phyloP scores from a whole-genome alignment of 108 stramenopile genomes.

The Asterionellopsis glacialis region DNA sequence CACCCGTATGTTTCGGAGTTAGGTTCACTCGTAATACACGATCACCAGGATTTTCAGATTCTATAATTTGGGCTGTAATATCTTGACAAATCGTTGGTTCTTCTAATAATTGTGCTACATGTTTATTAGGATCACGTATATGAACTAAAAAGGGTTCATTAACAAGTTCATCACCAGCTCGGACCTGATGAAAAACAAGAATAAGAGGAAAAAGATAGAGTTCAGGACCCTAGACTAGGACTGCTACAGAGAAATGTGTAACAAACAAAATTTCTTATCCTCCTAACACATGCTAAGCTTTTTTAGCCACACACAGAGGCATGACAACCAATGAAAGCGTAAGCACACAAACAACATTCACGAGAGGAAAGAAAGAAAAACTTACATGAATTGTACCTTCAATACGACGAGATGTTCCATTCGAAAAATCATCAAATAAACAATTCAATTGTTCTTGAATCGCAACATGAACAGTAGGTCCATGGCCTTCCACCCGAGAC shows the following conservation, averaged over 20 bases:
- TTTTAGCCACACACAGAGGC: no score
- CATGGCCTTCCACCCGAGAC: neutral
- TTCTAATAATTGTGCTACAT: slow-evolving; percentile 25
- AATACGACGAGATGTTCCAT: slow-evolving; percentile 20
- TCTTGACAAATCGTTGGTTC: slow-evolving; percentile 4
- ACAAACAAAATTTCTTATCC: no score
- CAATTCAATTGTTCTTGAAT: slow-evolving; percentile 42
- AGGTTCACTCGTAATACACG: slow-evolving; percentile 19
- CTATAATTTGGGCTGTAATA: neutral
- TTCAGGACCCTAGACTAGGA: no score
- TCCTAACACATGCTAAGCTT: no score
- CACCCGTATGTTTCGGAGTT: neutral
- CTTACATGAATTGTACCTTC: slow-evolving; percentile 37
- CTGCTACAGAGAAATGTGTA: no score
- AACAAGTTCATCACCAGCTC: slow-evolving; percentile 11
- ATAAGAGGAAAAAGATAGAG: no score
- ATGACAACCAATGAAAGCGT: neutral
- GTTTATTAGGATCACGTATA: slow-evolving; percentile 11
- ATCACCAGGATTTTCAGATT: slow-evolving; percentile 12
- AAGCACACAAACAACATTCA: no score
- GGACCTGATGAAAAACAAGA: no score
- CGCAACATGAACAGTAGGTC: slow-evolving; percentile 9
- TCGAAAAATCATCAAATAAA: slow-evolving; percentile 29
- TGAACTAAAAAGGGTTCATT: slow-evolving; percentile 8
- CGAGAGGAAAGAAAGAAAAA: no score